Conservation (phyloP, 371 early-diverging fungal genomes). For the Entomophthora muscae region DNA sequence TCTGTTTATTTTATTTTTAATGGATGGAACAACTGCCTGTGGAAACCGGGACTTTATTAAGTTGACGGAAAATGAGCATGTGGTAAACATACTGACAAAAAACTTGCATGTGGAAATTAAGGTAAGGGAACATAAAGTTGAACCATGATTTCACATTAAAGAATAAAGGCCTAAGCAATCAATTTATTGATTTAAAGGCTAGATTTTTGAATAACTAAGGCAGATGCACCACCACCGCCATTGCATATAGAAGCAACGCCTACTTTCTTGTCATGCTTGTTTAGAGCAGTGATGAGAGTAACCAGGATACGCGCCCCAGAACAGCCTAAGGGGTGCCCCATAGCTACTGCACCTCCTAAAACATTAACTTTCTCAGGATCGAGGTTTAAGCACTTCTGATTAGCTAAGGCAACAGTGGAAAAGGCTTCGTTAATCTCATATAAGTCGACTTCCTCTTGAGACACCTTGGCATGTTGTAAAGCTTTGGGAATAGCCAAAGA, state of each 20-base stretch:
- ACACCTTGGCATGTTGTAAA: constrained; percentile 49
- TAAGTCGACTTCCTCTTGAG: constrained; percentile 50
- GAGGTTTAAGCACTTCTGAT: constrained; percentile 60
- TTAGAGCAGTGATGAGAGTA: constrained; percentile 60
- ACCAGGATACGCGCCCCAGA: constrained; percentile 88
- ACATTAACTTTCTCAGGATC: constrained; percentile 65
- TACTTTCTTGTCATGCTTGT: constrained; percentile 44
- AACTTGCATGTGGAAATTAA: too few species aligned
- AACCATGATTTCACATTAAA: too few species aligned
- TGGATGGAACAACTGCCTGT: too few species aligned
- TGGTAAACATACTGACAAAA: too few species aligned
- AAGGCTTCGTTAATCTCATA: constrained; percentile 98
- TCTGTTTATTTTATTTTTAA: too few species aligned
- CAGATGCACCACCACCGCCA: constrained; percentile 89
- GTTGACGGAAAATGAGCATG: too few species aligned
- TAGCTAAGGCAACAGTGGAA: constrained; percentile 85
- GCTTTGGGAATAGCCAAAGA: constrained; percentile 85
- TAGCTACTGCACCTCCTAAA: constrained; percentile 90
- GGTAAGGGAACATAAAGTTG: too few species aligned
- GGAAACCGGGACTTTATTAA: too few species aligned
- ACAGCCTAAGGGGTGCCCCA: constrained; percentile 96
- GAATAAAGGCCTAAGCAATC: too few species aligned
- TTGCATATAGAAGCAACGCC: constrained; percentile 92
- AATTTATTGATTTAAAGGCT: background rate
- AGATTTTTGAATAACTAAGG: constrained; percentile 43